Percentiles rank a stretch among this genome's conserved stretches.
phyloP scores from a whole-genome alignment of 345 rosid species.

The Isatis tinctoria region DNA sequence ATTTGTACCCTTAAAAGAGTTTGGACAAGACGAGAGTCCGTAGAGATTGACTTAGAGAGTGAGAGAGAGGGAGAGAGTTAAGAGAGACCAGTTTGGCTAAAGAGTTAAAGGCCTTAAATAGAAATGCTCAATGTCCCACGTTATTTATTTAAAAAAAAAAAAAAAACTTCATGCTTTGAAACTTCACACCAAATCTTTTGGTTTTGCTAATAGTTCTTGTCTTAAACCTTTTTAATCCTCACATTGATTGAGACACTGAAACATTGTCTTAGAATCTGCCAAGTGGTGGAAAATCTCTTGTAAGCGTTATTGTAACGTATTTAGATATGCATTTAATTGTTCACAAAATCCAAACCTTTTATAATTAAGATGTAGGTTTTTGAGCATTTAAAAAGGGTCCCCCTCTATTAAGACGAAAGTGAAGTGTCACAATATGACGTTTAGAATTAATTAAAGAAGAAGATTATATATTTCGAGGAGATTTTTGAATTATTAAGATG shows the following conservation, averaged over 20 bases:
- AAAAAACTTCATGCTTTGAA: background rate
- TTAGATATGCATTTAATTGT: conserved; percentile 16
- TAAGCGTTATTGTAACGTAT: background rate
- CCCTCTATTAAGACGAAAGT: conserved; percentile 11
- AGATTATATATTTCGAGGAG: background rate
- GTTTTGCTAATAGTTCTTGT: background rate
- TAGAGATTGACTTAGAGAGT: background rate
- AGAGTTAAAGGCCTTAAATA: conserved; percentile 11
- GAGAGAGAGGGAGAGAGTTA: background rate
- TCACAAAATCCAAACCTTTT: background rate
- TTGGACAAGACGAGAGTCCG: conserved; percentile 2
- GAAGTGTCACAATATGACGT: background rate
- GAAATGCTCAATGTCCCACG: conserved; percentile 2
- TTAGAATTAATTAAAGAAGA: background rate
- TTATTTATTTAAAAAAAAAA: background rate
- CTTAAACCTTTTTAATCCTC: background rate
- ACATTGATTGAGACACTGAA: background rate
- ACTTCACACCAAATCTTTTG: background rate
- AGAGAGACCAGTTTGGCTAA: background rate
- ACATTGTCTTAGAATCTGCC: background rate
- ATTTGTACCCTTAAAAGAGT: conserved; percentile 14
- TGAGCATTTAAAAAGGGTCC: background rate
- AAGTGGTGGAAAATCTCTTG: conserved; percentile 17
- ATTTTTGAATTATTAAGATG: conserved; percentile 9
- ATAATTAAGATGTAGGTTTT: background rate